Base-by-base conservation (phyloP, 2,329 filamentous ascomycete species). In the Paraphaeosphaeria sporulosa region DNA sequence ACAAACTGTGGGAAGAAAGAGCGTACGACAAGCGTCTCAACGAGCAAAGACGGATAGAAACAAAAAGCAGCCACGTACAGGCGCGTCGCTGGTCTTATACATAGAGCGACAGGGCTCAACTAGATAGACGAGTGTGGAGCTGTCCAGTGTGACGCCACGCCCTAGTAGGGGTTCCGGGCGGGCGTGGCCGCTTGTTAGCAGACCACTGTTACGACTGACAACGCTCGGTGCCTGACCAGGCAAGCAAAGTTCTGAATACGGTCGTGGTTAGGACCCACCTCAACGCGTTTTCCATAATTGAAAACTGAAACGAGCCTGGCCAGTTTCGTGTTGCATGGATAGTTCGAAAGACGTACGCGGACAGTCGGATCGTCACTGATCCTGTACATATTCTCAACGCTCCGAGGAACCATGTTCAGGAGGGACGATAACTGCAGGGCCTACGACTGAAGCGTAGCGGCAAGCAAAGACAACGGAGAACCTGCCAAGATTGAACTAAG, bases 31-130 rank as follows among this genome's bases (percentile, higher is more conserved):
- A 34, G 30, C 47, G 52, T 49, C 56, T 48, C 55, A 51, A 52
- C 44, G n/a, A 52, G 25, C 59, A 62, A 59, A 54, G 60, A 59
- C 52, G 60, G 60, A 57, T 46, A 46, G 42, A 30, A 53, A 4
- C 30, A 32, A 47, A 40, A 61, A 57, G 25, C 27, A 3, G 19
- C 10, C 40, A 43, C 27, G 38, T n/a, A 8, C 23, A 34, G 52
- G 42, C 23, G 52, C 27, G n/a, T 36, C 17, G 23, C 17, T 27
- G 30, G 21, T 46, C 42, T 46, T 55, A 55, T 46, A 55, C n/a
- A 46, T 6, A 36, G 17, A 15, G 44, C 36, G n/a, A 25, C 17
- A 55, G n/a, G 34, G 49, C 19, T 27, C 19, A 38, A 12, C 52
- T 36, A 38, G 30, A 17, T 17, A 55, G 32, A 19, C 52, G 25